Evolutionary conservation across 805 yeast genomes (phyloP), one percentile per base, ranked within the genome.

Genomic region (Cyberlindnera japonica): DNA sequence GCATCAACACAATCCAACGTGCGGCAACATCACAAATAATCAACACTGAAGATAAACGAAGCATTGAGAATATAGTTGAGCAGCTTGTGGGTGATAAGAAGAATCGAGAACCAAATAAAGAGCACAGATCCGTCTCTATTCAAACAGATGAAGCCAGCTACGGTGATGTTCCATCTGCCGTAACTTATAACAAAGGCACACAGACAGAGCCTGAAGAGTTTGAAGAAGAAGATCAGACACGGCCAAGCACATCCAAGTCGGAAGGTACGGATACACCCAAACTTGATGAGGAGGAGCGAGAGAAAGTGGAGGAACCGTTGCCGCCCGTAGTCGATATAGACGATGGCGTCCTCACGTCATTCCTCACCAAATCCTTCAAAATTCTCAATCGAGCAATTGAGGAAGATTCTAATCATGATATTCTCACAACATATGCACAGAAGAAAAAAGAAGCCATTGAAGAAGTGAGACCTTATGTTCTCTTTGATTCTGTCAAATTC

Each of bases 131-230:
- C 4, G 35, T 46, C 14, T 38, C 50, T 3, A 24, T 43, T 2
- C 50, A 46, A 35, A 46, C 50, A 4, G 47, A 45, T 12, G 22
- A 6, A 10, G 21, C 21, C 11, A 15, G 3, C 11, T 25, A 31
- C 12, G 37, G 43, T 18, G 35, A 33, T 32, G 28, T 17, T 18
- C 29, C 34, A 11, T n/a, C 25, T 18, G 12, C 16, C 25, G 35
- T 47, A 14, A 45, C 49, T 10, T 58, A 53, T 38, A 56, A 55
- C 33, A 60, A 61, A 32, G 49, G 54, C 14, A 50, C 57, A n/a
- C 62, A 38, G 29, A 33, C 40, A 7, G 41, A 42, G 14, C 21
- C 29, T 1, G 43, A 30, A 12, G 28, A 33, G 22, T n/a, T 20
- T 16, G 36, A 39, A 12, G 35, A 35, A 13, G 45, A 17, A 16